Conservation (phyloP, 805 yeast genomes). For the Saturnispora kantuleensis region DNA sequence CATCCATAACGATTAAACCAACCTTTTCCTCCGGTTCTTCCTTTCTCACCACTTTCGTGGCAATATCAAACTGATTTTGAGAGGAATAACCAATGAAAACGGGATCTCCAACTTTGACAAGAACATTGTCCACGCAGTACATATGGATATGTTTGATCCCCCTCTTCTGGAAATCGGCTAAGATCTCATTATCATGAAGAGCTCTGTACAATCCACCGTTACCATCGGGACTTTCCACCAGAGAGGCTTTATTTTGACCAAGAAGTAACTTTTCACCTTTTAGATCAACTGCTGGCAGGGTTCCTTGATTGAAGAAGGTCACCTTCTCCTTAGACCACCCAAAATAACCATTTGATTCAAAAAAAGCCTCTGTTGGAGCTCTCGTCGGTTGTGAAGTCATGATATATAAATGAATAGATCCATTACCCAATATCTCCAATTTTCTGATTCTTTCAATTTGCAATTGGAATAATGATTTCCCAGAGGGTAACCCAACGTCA, state of each 20-base stretch:
- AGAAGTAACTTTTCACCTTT: constrained; percentile 59
- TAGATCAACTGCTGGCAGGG: constrained; percentile 74
- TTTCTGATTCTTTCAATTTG: constrained; percentile 79
- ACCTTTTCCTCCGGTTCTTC: constrained; percentile 81
- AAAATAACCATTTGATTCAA: constrained; percentile 51
- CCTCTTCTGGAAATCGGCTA: constrained; percentile 55
- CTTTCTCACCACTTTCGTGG: constrained; percentile 93
- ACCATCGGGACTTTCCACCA: constrained; percentile 92
- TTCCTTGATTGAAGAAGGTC: constrained; percentile 86
- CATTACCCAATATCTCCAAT: constrained; percentile 47
- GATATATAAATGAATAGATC: constrained; percentile 68
- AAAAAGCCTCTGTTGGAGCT: constrained; percentile 60
- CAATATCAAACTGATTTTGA: constrained; percentile 53
- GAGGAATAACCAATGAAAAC: constrained; percentile 79
- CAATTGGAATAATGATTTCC: constrained; percentile 76
- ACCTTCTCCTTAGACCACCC: constrained; percentile 58
- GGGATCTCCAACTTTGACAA: constrained; percentile 92
- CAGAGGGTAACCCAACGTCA: constrained; percentile 75
- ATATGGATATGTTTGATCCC: constrained; percentile 87
- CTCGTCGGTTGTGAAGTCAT: constrained; percentile 94
- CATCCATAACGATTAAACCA: constrained; percentile 76
- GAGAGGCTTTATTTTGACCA: constrained; percentile 40
- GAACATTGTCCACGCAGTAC: constrained; percentile 93
- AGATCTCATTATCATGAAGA: constrained; percentile 47
- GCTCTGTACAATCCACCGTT: constrained; percentile 96